Conservation (phyloP, 2,329 filamentous ascomycete species). For the Tolypocladium amazonense region DNA sequence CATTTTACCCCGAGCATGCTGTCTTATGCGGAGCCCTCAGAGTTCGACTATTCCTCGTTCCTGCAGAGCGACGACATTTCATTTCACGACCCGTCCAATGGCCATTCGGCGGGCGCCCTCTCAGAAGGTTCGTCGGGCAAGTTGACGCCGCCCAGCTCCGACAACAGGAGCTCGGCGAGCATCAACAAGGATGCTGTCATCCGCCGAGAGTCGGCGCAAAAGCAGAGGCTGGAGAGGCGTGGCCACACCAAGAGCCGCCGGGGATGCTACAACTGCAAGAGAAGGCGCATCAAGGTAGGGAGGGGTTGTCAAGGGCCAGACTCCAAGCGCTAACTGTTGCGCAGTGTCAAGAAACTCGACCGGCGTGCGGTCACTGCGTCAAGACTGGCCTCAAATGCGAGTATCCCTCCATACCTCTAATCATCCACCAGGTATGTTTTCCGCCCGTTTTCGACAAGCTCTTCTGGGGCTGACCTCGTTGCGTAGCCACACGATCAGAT, state of each 20-base stretch:
- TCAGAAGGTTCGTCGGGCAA: constrained; percentile 20
- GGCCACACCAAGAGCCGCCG: constrained; percentile 56
- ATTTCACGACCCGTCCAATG: constrained; percentile 10
- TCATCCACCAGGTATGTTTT: constrained; percentile 37
- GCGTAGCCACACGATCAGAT: constrained; percentile 43
- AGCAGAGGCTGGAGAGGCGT: constrained; percentile 39
- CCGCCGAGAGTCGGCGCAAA: constrained; percentile 13
- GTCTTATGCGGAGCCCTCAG: constrained; percentile 15
- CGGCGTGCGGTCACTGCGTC: constrained; percentile 51
- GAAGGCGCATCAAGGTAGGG: constrained; percentile 50
- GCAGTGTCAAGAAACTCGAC: constrained; percentile 55
- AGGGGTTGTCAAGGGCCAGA: neutral
- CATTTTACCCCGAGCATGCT: constrained; percentile 16
- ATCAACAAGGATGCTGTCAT: constrained; percentile 6
- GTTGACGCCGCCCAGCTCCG: constrained; percentile 17
- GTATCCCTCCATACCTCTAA: constrained; percentile 42
- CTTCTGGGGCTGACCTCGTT: neutral
- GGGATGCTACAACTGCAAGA: constrained; percentile 59
- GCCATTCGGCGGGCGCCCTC: neutral
- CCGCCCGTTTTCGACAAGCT: neutral
- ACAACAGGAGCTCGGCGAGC: constrained; percentile 13
- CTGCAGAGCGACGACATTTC: constrained; percentile 17
- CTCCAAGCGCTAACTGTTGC: neutral
- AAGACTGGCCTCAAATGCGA: constrained; percentile 53
- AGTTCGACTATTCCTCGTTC: constrained; percentile 29